Evolutionary conservation across 768 basidiomycete genomes (phyloP), one percentile per base, ranked within the genome.

Genomic region (Auricularia auricula-judae): DNA sequence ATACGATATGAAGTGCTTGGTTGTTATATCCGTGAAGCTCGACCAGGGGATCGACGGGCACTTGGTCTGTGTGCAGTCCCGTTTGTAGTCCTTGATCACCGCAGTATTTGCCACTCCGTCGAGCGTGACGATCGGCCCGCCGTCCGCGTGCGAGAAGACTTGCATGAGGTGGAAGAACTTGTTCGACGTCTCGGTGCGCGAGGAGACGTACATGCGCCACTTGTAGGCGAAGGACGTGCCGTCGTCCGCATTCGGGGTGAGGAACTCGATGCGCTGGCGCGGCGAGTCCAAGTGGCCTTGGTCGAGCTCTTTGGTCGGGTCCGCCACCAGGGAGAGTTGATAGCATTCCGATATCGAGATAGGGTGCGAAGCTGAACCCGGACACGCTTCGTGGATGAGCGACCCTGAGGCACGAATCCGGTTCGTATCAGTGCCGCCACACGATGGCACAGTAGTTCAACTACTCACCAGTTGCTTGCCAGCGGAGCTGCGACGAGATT

Each of bases 231-330:
- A 67, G 33, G 65, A 10, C 29, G 54, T 58, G 1, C 68, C 68
- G 18, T 66, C 68, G 1, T 61, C 36, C 1, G 61, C 23, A 34
- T 65, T 65, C 1, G 67, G 66, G 47, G 69, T 68, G 53, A 65
- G 68, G 65, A 69, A 69, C 63, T 71, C 70, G 64, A 67, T 65
- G n/a, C 68, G 70, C 65, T 71, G 70, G 44, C 70, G 70, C 3
- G 70, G 68, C 23, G 56, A 59, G 56, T 59, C 56, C 1, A 59
- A 35, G 29, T 59, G 56, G 56, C 56, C 56, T 5, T 59, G 56
- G 61, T 69, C 70, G 34, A 71, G 68, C 64, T 67, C n/a, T 12
- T 60, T 18, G 2, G 58, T 65, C 3, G 70, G 47, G 56, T 69
- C 47, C 14, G 23, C 8, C n/a, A 64, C 67, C 58, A 71, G 66